These are phyloP conservation scores for Fusarium armeniacum DNA, from an alignment of 2,329 filamentous ascomycete genomes.

Conservation along the genomic window DNA sequence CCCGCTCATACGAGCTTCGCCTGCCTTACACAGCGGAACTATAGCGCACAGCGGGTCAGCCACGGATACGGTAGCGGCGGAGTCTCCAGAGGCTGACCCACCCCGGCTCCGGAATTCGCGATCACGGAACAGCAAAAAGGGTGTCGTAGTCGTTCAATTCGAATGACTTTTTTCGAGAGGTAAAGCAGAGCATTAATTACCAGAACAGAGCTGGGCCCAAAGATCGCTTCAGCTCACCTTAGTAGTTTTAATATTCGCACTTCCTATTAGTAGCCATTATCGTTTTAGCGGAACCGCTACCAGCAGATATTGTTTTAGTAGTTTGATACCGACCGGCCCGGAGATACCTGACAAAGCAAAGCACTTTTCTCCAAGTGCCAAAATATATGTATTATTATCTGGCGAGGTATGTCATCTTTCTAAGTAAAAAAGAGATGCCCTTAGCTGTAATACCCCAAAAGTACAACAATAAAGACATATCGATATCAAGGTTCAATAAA, in stretches of 20 bases:
- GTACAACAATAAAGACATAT: no score
- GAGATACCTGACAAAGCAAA: neutral
- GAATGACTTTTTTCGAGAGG: neutral
- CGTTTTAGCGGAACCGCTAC: neutral
- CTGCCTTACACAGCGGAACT: slow-evolving; percentile 19
- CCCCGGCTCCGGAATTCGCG: slow-evolving; percentile 16
- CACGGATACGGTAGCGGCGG: slow-evolving; percentile 19
- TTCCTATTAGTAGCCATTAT: neutral
- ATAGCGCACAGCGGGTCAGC: slow-evolving; percentile 4
- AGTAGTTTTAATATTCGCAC: neutral
- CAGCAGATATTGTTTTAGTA: neutral
- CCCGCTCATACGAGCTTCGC: slow-evolving; percentile 28
- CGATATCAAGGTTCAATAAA: no score
- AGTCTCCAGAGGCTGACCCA: slow-evolving; percentile 29
- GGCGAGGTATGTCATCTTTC: no score
- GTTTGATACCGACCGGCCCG: neutral
- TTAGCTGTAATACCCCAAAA: no score
- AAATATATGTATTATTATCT: neutral
- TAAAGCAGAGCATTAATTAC: neutral
- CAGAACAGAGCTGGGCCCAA: neutral
- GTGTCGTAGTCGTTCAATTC: neutral
- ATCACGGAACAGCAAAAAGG: slow-evolving; percentile 11
- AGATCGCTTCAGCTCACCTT: neutral
- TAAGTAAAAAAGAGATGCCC: no score
- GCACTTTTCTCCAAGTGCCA: neutral